Base-by-base conservation (phyloP, 2,329 filamentous ascomycete species). In the Diaporthe longicolla region DNA sequence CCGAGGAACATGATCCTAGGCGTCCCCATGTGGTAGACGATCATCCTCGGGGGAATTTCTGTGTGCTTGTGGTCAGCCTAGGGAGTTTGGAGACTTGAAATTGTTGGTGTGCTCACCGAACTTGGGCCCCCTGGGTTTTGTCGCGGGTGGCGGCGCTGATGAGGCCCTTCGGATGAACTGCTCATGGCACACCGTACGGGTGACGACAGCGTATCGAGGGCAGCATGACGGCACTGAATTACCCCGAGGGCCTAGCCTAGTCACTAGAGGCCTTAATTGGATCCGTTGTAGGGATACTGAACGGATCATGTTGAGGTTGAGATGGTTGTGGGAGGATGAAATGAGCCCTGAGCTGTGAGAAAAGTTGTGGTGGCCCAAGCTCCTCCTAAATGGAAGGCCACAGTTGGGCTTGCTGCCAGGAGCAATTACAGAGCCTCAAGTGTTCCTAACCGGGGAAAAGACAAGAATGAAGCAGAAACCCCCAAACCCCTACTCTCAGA, bases 1-100 rank as follows among this genome's bases (percentile, higher is more conserved):
- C 92, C 93, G 59, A 96, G 83, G 77, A 93, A 92, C 9, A 91
- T 89, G 40, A 89, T 92, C 73, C 90, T 88, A 11, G 88, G 87
- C 0, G 90, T 92, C 70, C 94, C 93, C 70, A 91, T 91, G 83
- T 95, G 93, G 82, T 94, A 97, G 76, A 97, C 89, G 77, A 95
- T 87, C 37, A 95, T 80, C 9, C 72, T 69, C 15, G 54, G 37
- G 9, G 58, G 70, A 2, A 65, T 43, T 35, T 32, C 70, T 71
- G 19, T 85, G 29, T 21, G 7, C 15, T 26, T n/a, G 9, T 66
- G 24, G 29, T 55, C 11, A 70, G 71, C 26, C 35, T 43, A 21
- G 26, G 19, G 6, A 5, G 29, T 48, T 21, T 4, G 8, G 35
- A 9, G 15, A 17, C 13, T 52, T 4, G 32, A 24, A 4, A 4